Evolutionary conservation across 768 basidiomycete genomes (phyloP).

Genomic region (Kondoa malvinella): DNA sequence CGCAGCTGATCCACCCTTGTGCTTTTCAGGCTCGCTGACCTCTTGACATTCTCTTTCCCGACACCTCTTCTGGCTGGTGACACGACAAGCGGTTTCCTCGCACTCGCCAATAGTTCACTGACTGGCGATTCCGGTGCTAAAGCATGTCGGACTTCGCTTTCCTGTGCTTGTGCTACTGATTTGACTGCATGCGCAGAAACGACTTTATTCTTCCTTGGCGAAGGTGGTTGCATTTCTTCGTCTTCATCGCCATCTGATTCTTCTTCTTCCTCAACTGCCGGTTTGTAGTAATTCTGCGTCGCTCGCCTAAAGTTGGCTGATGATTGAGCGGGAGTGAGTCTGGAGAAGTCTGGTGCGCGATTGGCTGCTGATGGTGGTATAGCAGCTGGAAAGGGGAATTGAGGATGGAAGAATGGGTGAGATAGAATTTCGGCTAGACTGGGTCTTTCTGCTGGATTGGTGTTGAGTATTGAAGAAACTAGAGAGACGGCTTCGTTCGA

Average conservation of each 20-base stretch:
- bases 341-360: slow-evolving; percentile 53
- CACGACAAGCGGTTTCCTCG: slow-evolving; percentile 28
- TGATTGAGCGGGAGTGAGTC: slow-evolving; percentile 46
- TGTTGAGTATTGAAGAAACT: slow-evolving; percentile 68
- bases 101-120: slow-evolving; percentile 55
- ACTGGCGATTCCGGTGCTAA: slow-evolving; percentile 91
- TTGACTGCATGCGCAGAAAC: not conserved
- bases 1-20: not conserved
- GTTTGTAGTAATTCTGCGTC: not conserved
- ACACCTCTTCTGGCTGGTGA: slow-evolving; percentile 20
- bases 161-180: slow-evolving; percentile 29
- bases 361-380: slow-evolving; percentile 69
- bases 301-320: slow-evolving; percentile 49
- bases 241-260: slow-evolving; percentile 13
- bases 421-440: slow-evolving; percentile 67
- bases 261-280: slow-evolving; percentile 30
- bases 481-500: slow-evolving; percentile 57
- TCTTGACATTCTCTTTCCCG: not conserved
- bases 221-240: not conserved
- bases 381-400: slow-evolving; percentile 50
- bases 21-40: not conserved
- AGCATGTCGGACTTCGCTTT: slow-evolving; percentile 91
- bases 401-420: slow-evolving; percentile 56
- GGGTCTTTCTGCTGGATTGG: slow-evolving; percentile 54
- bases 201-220: not conserved